A percentile compares a stretch with the other conserved stretches of the same genome.
phyloP scores from a whole-genome alignment of 148 eudicot genomes.

The Diospyros kaki region DNA sequence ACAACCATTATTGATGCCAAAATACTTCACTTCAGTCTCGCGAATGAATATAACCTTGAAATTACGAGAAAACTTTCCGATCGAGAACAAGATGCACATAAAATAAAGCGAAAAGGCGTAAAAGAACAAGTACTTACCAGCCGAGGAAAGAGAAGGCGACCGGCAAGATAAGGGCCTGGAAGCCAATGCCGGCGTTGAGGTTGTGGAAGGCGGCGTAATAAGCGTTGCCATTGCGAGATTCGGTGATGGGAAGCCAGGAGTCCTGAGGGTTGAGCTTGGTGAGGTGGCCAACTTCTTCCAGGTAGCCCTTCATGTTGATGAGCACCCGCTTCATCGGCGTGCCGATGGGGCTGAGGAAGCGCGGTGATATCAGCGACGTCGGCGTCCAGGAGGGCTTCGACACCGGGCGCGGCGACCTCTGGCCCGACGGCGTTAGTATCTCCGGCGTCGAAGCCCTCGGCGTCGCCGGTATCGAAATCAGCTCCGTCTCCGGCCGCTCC shows the following conservation, averaged over 20 bases:
- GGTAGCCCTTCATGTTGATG: constrained; percentile 77
- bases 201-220: constrained; percentile 95
- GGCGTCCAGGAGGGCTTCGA: constrained; percentile 64
- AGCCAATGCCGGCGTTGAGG: constrained; percentile 89
- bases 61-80: too few species aligned
- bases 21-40: neutral
- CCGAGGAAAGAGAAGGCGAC: constrained; percentile 96
- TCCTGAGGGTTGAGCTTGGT: constrained; percentile 95
- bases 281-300: constrained; percentile 88
- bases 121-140: constrained; percentile 40
- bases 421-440: constrained; percentile 67
- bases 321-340: constrained; percentile 92
- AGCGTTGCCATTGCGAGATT: constrained; percentile 87
- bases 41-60: too few species aligned
- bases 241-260: constrained; percentile 96
- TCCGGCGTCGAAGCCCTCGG: constrained; percentile 86
- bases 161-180: constrained; percentile 86
- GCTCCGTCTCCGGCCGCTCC: constrained; percentile 73
- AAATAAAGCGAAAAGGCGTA: too few species aligned
- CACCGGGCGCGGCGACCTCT: constrained; percentile 60
- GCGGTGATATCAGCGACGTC: constrained; percentile 76
- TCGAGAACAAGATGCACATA: too few species aligned
- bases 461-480: constrained; percentile 85
- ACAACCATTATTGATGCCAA: neutral
- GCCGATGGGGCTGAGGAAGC: constrained; percentile 90